Evolutionary conservation across 805 yeast species (phyloP), one percentile per base, ranked within the genome.

Genomic region (Monosporozyma aerobia): DNA sequence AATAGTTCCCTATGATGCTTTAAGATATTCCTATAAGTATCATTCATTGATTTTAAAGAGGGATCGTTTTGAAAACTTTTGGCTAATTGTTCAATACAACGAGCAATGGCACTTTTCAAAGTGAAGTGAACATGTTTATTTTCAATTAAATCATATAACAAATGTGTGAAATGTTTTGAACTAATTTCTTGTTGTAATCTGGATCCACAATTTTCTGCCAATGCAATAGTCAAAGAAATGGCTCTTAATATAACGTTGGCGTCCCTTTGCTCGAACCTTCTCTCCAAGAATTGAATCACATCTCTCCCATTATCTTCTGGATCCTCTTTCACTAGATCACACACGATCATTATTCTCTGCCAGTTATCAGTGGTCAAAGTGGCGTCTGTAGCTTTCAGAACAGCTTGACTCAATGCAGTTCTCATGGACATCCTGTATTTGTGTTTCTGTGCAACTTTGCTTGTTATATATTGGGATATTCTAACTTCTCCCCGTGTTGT

Each of bases 181-280:
- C 87, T 81, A 39, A 86, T 77, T 57, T 79, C 81, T 54, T 74
- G 82, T 58, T 79, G 80, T 71, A 81, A 76, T 63, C 81, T 75
- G 11, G 88, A 79, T 3, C 90, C 90, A 66, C 92, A 85, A 65
- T 85, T 86, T 63, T 85, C 89, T 2, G 89, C 87, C 30, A 86
- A 61, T 5, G 89, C 79, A 30, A 77, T 76, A 22, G 83, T 63
- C 47, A 80, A 59, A 0, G 83, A 69, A 19, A 86, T 62, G 0
- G 85, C 69, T 62, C 87, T 74, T 49, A 86, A 65, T 43, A 83
- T 77, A 3, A 82, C 81, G 63, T 85, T 86, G 22, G 87, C 90
- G 60, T 82, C 83, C 29, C 72, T 69, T 39, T 73, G 73, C 29
- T 69, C 69, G 27, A 85, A 68, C 50, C 85, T 75, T 39, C 72